These are phyloP conservation scores for Excoecaria agallocha DNA, from an alignment of 345 rosid species.

Conservation along the genomic window DNA sequence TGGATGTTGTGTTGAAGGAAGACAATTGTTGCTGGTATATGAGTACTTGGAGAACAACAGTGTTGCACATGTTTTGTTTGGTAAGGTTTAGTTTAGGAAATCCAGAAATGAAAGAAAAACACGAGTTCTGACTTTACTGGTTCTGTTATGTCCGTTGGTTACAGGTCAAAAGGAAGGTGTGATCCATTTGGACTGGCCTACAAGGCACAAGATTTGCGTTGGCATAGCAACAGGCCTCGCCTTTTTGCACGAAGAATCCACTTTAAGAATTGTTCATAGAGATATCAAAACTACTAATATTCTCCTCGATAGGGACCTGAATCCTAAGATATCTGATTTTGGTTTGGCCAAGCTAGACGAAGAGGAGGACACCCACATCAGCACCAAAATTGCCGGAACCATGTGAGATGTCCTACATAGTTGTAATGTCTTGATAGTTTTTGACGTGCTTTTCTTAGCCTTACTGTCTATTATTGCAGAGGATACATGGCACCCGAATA, in stretches of 20 bases:
- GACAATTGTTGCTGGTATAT: constrained; percentile 53
- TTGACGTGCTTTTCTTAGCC: too few species aligned
- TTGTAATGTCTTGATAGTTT: too few species aligned
- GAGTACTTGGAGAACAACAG: constrained; percentile 72
- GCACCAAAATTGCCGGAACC: constrained; percentile 70
- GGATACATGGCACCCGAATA: constrained; percentile 65
- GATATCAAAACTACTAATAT: constrained; percentile 73
- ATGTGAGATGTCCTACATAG: constrained; percentile 31
- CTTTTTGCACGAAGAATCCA: constrained; percentile 69
- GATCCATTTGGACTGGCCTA: constrained; percentile 56
- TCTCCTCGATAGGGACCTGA: constrained; percentile 53
- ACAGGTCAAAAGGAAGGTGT: constrained; percentile 21
- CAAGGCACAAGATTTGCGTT: constrained; percentile 60
- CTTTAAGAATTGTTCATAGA: constrained; percentile 64
- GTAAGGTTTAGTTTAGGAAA: constrained; percentile 29
- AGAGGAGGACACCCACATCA: constrained; percentile 65
- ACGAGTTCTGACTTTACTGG: background rate
- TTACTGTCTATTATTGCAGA: constrained; percentile 20
- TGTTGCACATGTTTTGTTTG: constrained; percentile 51
- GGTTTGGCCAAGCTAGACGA: constrained; percentile 70
- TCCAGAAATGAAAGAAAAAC: background rate
- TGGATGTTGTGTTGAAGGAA: constrained; percentile 65
- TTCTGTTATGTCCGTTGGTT: background rate
- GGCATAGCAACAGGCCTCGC: constrained; percentile 66
- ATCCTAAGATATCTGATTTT: constrained; percentile 63